Evolutionary conservation across 2,329 filamentous ascomycete species (phyloP), one percentile per base, ranked within the genome.

Genomic region (Metarhizium guizhouense): DNA sequence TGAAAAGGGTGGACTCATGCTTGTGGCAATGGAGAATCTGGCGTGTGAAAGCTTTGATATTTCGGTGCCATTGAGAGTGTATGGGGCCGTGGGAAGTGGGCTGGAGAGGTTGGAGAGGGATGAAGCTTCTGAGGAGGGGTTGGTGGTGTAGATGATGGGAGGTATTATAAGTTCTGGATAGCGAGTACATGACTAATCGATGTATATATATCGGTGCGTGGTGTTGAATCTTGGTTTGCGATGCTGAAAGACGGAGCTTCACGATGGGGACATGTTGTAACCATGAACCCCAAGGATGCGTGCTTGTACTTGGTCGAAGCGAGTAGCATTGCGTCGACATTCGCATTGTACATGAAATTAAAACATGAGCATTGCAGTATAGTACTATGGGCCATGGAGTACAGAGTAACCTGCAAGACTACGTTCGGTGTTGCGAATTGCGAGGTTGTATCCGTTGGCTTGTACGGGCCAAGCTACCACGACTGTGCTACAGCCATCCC

Each of bases 21-120:
- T 92, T 53, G 88, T 90, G 16, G 88, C 89, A 0, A 82, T 87
- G 52, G 89, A 95, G 73, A 84, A 84, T 59, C 65, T 96, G 53
- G 80, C 85, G 8, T 93, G 90, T 63, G 91, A 96, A 74, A 95
- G 88, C 64, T 96, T 96, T 70, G 91, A 96, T 70, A 88, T 95
- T 49, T 83, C 85, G 38, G 90, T 96, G 49, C 91, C 91, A 30
- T 74, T 96, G 60, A 83, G 84, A 52, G 88, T 96, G 10, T 96
- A 95, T 65, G 84, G 84, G 45, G 81, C 82, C 18, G 76, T 81
- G 40, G 78, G 79, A 57, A 79, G 74, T 53, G 80, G 80, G 7
- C 66, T 84, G 56, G 81, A 83, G 67, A 74, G 74, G 58, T 64
- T 82, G 54, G 80, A 83, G 64, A 70, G 79, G 54, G 80, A 83